These are phyloP conservation scores for Cardamine chenopodiifolia DNA, from an alignment of 345 rosid species.

Conservation along the genomic window DNA sequence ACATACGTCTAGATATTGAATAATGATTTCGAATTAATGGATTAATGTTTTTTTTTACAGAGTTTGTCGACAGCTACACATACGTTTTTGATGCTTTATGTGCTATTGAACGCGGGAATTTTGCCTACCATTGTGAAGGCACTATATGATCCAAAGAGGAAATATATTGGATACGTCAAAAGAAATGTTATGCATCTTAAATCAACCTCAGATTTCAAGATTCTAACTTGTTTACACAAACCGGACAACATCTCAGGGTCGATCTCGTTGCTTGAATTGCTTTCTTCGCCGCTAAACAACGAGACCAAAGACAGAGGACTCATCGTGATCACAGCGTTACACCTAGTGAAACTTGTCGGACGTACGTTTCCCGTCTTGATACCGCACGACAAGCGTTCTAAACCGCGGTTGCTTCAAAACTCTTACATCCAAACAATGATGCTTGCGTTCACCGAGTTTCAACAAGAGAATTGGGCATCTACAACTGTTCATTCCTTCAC, in stretches of 20 bases:
- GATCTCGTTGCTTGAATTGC: slow-evolving; percentile 42
- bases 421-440: slow-evolving; percentile 43
- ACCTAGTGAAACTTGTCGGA: slow-evolving; percentile 56
- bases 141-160: slow-evolving; percentile 58
- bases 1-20: not conserved
- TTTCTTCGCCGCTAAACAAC: slow-evolving; percentile 30
- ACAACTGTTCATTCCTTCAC: slow-evolving; percentile 42
- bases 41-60: slow-evolving; percentile 21
- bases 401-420: slow-evolving; percentile 7
- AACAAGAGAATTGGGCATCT: slow-evolving; percentile 33
- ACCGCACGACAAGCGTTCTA: slow-evolving; percentile 46
- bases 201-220: slow-evolving; percentile 42
- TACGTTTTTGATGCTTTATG: slow-evolving; percentile 27
- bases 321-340: slow-evolving; percentile 48
- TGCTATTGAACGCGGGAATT: slow-evolving; percentile 33
- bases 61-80: slow-evolving; percentile 24
- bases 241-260: slow-evolving; percentile 44
- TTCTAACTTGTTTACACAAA: slow-evolving; percentile 60
- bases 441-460: slow-evolving; percentile 45
- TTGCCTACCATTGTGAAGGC: slow-evolving; percentile 43
- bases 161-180: slow-evolving; percentile 49
- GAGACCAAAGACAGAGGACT: slow-evolving; percentile 40
- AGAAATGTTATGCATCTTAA: slow-evolving; percentile 45
- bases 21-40: not conserved
- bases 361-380: slow-evolving; percentile 52